Conservation (phyloP, 1,139 yeast species). For the Zygosaccharomyces sapae region DNA sequence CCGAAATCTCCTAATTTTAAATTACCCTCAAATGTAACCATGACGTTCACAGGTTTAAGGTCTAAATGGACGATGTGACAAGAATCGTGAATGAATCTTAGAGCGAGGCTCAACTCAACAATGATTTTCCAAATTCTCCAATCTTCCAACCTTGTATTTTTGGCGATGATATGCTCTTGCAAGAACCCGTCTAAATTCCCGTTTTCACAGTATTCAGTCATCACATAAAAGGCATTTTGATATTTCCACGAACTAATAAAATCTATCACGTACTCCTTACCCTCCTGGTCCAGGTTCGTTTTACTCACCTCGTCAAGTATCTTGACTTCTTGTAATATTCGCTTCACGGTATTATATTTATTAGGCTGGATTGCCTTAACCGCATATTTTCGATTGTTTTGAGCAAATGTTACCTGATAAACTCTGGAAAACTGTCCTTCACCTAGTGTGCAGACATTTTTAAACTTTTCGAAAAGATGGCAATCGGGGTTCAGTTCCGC, state of each 20-base stretch:
- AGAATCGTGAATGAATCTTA: constrained; percentile 72
- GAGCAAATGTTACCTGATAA: constrained; percentile 65
- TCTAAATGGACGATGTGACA: constrained; percentile 77
- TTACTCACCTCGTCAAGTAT: constrained; percentile 28
- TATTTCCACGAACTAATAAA: constrained; percentile 84
- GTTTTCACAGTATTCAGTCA: constrained; percentile 94
- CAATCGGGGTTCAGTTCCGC: constrained; percentile 40
- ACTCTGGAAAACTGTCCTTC: constrained; percentile 88
- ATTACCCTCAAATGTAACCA: constrained; percentile 91
- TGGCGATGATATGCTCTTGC: constrained; percentile 72
- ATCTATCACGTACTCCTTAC: constrained; percentile 73
- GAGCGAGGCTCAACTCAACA: constrained; percentile 73
- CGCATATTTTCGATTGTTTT: constrained; percentile 58
- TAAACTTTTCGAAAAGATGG: constrained; percentile 65
- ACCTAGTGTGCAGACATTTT: constrained; percentile 67
- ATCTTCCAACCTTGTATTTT: constrained; percentile 59
- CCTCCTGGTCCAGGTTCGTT: constrained; percentile 53
- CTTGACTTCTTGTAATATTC: constrained; percentile 42
- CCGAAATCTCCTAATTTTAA: constrained; percentile 64
- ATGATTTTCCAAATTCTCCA: constrained; percentile 97
- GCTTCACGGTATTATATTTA: constrained; percentile 28
- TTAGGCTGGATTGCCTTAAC: constrained; percentile 70
- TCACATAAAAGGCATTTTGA: constrained; percentile 67
- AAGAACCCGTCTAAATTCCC: constrained; percentile 83
- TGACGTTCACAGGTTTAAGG: constrained; percentile 90